phyloP scores from a whole-genome alignment of 2,329 filamentous ascomycete genomes.

The Trichophyton rubrum region DNA sequence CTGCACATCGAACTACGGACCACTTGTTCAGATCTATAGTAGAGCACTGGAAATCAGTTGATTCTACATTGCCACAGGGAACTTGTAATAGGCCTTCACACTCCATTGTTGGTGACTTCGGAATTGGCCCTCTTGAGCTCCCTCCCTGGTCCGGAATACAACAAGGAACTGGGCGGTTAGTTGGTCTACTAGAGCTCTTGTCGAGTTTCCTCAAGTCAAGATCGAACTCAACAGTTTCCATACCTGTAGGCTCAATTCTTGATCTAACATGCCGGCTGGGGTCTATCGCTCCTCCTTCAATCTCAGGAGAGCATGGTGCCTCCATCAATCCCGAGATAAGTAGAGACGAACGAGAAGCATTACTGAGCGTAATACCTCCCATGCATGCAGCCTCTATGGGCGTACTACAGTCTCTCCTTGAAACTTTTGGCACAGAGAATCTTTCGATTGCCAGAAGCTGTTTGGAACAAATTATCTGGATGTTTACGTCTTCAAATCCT shows the following conservation, averaged over 20 bases:
- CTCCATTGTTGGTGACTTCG: conserved; percentile 26
- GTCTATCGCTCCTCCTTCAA: conserved; percentile 41
- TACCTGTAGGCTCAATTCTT: conserved; percentile 55
- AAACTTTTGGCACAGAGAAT: conserved; percentile 46
- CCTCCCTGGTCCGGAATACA: conserved; percentile 62
- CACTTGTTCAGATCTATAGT: conserved; percentile 64
- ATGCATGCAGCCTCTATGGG: conserved; percentile 61
- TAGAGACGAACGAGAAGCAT: conserved; percentile 66
- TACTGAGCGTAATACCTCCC: conserved; percentile 60
- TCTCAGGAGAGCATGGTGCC: conserved; percentile 40
- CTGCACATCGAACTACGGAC: conserved; percentile 60
- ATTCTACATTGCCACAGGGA: conserved; percentile 28
- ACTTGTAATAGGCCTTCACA: conserved; percentile 27
- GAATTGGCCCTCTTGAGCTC: conserved; percentile 39
- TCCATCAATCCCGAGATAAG: conserved; percentile 55
- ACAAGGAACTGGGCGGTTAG: conserved; percentile 57
- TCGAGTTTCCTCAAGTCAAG: conserved; percentile 49
- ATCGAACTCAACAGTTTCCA: conserved; percentile 52
- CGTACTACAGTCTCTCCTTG: conserved; percentile 46
- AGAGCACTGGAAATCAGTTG: conserved; percentile 66
- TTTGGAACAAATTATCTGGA: conserved; percentile 58
- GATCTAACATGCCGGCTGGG: conserved; percentile 60
- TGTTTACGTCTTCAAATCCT: conserved; percentile 47
- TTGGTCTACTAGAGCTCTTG: conserved; percentile 53
- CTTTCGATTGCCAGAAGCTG: conserved; percentile 50